Conservation (phyloP, 495 filamentous ascomycete genomes). For the Aspergillus taichungensis region DNA sequence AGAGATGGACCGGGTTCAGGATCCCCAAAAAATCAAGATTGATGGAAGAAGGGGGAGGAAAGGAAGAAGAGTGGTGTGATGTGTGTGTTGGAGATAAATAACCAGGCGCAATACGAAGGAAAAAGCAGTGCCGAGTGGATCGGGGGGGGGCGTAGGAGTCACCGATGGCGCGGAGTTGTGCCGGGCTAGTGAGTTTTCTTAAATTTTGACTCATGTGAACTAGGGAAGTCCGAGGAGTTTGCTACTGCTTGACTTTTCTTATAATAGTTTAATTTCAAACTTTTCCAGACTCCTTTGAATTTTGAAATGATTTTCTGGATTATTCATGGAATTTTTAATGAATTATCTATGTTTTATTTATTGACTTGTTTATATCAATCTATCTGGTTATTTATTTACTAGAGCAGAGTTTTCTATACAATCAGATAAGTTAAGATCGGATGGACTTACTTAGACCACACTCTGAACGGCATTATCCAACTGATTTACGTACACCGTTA, state of each 20-base stretch:
- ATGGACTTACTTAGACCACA: too few relatives aligned
- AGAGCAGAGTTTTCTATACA: not conserved
- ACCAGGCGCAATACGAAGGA: too few relatives aligned
- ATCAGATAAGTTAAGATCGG: too few relatives aligned
- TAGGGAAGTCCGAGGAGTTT: constrained; percentile 18
- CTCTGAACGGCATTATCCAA: too few relatives aligned
- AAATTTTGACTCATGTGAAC: constrained; percentile 37
- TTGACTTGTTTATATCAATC: not conserved
- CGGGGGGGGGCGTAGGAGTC: too few relatives aligned
- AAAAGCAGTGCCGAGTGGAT: too few relatives aligned
- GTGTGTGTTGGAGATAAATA: too few relatives aligned
- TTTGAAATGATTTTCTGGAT: too few relatives aligned
- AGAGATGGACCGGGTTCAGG: constrained; percentile 7
- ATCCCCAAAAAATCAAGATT: constrained; percentile 13
- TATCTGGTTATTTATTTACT: not conserved
- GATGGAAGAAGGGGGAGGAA: constrained; percentile 8
- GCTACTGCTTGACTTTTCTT: not conserved
- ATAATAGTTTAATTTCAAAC: not conserved
- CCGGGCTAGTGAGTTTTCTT: constrained; percentile 8
- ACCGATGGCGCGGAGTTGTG: not conserved
- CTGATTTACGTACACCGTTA: too few relatives aligned
- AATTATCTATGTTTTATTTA: not conserved
- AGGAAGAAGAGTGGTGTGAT: constrained; percentile 3
- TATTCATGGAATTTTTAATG: too few relatives aligned
- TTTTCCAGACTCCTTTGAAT: not conserved